These are phyloP conservation scores for Colletotrichum musicola DNA, from an alignment of 2,329 filamentous ascomycete species.

Conservation along the genomic window DNA sequence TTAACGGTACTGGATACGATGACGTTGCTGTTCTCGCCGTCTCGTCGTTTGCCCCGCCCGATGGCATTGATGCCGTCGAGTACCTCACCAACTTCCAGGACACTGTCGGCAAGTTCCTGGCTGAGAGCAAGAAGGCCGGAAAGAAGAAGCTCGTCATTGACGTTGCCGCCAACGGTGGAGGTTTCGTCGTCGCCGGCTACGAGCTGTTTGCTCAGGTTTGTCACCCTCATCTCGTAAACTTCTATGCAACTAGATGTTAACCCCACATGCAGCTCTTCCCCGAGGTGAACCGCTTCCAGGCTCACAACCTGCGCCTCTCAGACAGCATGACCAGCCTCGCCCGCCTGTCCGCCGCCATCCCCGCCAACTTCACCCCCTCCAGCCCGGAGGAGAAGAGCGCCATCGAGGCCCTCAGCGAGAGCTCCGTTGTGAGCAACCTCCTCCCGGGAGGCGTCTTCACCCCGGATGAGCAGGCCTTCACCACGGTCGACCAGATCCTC, in stretches of 20 bases:
- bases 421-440: conserved; percentile 59
- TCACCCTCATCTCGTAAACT: conserved; percentile 53
- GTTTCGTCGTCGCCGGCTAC: conserved; percentile 70
- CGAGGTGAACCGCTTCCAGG: conserved; percentile 60
- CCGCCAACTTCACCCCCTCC: conserved; percentile 46
- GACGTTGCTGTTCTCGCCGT: conserved; percentile 50
- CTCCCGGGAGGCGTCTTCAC: conserved; percentile 62
- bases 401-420: conserved; percentile 60
- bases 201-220: conserved; percentile 68
- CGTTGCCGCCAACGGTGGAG: conserved; percentile 69
- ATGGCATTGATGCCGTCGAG: conserved; percentile 36
- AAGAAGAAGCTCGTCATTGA: conserved; percentile 73
- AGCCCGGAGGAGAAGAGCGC: conserved; percentile 53
- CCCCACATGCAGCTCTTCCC: conserved; percentile 59
- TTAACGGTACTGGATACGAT: conserved; percentile 50
- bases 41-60: conserved; percentile 43
- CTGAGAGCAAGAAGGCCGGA: conserved; percentile 54
- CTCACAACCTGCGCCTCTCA: conserved; percentile 63
- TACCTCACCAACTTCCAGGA: conserved; percentile 48
- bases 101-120: conserved; percentile 46
- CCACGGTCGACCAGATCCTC: conserved; percentile 47
- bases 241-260: neutral
- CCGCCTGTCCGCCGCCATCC: conserved; percentile 50
- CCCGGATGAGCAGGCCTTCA: conserved; percentile 50
- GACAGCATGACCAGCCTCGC: conserved; percentile 60